Evolutionary conservation across 2,329 filamentous ascomycete species (phyloP).

Genomic region (Cylindrodendrum hubeiense): DNA sequence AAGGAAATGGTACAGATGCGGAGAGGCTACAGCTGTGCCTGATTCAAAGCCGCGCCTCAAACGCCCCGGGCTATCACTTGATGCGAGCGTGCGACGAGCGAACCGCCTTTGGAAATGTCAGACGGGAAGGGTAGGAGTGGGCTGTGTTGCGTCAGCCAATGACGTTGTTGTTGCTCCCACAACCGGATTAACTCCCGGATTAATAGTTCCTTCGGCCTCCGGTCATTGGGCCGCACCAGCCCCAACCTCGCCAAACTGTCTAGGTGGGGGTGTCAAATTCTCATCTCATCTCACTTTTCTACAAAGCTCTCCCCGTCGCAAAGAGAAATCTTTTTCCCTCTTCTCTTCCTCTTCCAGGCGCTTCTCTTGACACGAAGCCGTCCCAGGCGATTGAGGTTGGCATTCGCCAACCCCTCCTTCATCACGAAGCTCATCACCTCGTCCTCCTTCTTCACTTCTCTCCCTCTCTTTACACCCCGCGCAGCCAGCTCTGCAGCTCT

Average conservation of each 20-base stretch:
- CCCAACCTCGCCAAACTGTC: conserved; percentile 42
- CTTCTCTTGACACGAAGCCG: conserved; percentile 44
- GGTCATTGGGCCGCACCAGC: conserved; percentile 30
- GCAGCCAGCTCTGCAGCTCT: conserved; percentile 78
- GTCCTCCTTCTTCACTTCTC: conserved; percentile 65
- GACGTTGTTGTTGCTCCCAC: conserved; percentile 29
- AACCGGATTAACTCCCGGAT: conserved; percentile 36
- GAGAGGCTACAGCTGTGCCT: conserved; percentile 15
- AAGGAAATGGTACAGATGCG: neutral
- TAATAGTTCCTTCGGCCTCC: conserved; percentile 27
- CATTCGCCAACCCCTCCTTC: conserved; percentile 52
- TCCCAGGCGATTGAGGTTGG: conserved; percentile 54
- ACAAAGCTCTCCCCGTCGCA: conserved; percentile 39
- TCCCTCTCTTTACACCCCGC: conserved; percentile 61
- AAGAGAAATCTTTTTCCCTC: conserved; percentile 38
- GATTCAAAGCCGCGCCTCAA: conserved; percentile 20
- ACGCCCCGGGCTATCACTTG: conserved; percentile 24
- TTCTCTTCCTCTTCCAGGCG: conserved; percentile 34
- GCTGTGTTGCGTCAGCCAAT: conserved; percentile 38
- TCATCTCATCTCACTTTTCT: conserved; percentile 41
- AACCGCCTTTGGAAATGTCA: conserved; percentile 7
- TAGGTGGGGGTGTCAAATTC: conserved; percentile 48
- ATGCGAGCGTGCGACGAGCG: conserved; percentile 22
- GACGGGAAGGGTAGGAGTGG: neutral
- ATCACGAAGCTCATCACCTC: conserved; percentile 58